Conservation (phyloP, 2,329 filamentous ascomycete species). For the Madurella mycetomatis region DNA sequence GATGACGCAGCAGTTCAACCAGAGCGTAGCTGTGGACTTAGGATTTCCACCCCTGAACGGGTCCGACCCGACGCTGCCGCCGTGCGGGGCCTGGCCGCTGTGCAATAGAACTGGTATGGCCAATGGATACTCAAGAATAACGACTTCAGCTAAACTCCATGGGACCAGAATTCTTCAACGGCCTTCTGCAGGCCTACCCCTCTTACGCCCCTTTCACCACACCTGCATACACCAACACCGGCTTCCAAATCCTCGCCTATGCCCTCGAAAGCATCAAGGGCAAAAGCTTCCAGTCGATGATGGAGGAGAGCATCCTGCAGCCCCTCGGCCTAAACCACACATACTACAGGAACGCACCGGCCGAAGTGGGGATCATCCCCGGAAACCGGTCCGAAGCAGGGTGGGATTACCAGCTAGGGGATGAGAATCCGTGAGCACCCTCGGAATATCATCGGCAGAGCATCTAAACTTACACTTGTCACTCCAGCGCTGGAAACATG, state of each 20-base stretch:
- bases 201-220: conserved; percentile 31
- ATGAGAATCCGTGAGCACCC: conserved; percentile 37
- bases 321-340: conserved; percentile 31
- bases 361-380: conserved; percentile 25
- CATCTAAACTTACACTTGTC: neutral
- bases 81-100: conserved; percentile 19
- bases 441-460: neutral
- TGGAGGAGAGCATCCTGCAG: conserved; percentile 30
- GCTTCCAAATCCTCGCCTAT: conserved; percentile 35
- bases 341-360: conserved; percentile 23
- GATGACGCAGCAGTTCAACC: conserved; percentile 20
- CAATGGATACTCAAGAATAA: neutral
- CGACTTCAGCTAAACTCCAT: neutral
- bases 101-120: conserved; percentile 23
- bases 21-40: conserved; percentile 12
- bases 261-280: conserved; percentile 39
- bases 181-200: conserved; percentile 30
- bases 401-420: conserved; percentile 37
- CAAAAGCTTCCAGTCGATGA: conserved; percentile 26
- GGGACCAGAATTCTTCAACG: conserved; percentile 23
- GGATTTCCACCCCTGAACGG: conserved; percentile 24
- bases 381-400: conserved; percentile 14
- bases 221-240: conserved; percentile 34
- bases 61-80: conserved; percentile 19
- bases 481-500: conserved; percentile 37